Percentiles rank a stretch among this genome's conserved stretches.
Evolutionary conservation across 1,284 basidiomycete genomes (phyloP).

Genomic region (Sanghuangporus sanghuang): DNA sequence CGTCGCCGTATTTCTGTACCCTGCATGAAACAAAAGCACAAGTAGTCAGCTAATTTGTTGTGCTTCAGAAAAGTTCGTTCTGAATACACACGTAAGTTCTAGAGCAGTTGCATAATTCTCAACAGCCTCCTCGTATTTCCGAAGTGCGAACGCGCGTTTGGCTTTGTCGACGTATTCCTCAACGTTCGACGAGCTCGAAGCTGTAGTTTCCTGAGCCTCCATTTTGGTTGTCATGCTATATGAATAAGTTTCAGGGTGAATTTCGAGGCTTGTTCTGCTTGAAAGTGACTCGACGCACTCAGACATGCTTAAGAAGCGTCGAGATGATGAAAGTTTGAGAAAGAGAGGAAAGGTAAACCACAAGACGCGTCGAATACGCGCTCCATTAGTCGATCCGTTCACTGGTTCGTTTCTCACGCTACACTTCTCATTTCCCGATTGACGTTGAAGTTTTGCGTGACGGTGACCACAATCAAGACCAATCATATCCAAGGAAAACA

Average conservation of each 20-base stretch:
- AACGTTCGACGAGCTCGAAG: constrained; percentile 30
- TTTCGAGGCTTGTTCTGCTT: not conserved
- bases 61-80: not conserved
- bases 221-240: not conserved
- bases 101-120: constrained; percentile 82
- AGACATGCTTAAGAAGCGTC: not conserved
- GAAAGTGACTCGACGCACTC: not conserved
- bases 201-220: not conserved
- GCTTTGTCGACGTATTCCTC: constrained; percentile 66
- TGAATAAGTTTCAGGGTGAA: not conserved
- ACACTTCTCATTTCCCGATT: not conserved
- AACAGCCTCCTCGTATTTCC: constrained; percentile 82
- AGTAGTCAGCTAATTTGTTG: constrained; percentile 7
- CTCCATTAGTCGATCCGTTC: not conserved
- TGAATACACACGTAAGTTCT: constrained; percentile 62
- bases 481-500: no score
- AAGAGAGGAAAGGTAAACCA: not conserved
- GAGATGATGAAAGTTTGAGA: not conserved
- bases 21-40: constrained; percentile 34
- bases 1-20: constrained; percentile 65
- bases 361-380: constrained; percentile 10
- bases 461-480: no score
- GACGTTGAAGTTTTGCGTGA: no score
- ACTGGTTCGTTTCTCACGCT: not conserved
- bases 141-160: constrained; percentile 82